Evolutionary conservation across 2,329 filamentous ascomycete genomes (phyloP).

Genomic region (Ophiocordyceps sinensis): DNA sequence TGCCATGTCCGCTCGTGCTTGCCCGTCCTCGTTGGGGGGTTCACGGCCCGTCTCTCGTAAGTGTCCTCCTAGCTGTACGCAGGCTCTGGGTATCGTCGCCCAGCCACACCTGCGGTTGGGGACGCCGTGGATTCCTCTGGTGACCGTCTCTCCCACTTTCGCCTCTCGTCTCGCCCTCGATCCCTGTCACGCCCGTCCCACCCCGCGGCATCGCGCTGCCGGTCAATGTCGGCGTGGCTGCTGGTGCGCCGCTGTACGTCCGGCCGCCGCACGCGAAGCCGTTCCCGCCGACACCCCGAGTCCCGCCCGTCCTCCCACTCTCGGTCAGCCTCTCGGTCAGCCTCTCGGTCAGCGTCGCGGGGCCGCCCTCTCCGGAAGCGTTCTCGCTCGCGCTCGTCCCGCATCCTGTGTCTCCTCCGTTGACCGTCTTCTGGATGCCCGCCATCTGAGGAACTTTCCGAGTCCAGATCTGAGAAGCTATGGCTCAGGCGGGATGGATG

Average conservation of each 20-base stretch:
- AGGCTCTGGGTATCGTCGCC: slow-evolving; percentile 24
- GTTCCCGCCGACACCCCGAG: slow-evolving; percentile 14
- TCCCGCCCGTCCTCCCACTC: slow-evolving; percentile 19
- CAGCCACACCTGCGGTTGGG: slow-evolving; percentile 16
- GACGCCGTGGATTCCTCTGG: slow-evolving; percentile 13
- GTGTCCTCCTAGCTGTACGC: slow-evolving; percentile 12
- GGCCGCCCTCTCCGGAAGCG: slow-evolving; percentile 14
- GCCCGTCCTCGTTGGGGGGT: neutral
- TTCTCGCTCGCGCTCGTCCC: slow-evolving; percentile 16
- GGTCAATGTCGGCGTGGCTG: slow-evolving; percentile 34
- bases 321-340: slow-evolving; percentile 15
- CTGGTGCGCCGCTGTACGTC: slow-evolving; percentile 29
- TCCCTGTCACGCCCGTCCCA: slow-evolving; percentile 19
- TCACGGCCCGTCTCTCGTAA: neutral
- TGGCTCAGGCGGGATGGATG: slow-evolving; percentile 24
- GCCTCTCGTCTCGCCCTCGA: slow-evolving; percentile 17
- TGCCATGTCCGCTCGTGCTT: neutral
- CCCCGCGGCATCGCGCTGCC: slow-evolving; percentile 20
- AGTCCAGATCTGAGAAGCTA: slow-evolving; percentile 26
- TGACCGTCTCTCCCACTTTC: slow-evolving; percentile 21
- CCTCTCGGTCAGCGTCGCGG: slow-evolving; percentile 16
- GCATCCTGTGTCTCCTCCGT: slow-evolving; percentile 9
- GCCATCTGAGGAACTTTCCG: slow-evolving; percentile 19
- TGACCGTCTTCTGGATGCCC: slow-evolving; percentile 18
- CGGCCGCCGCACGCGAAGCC: slow-evolving; percentile 22